Base-by-base conservation (phyloP, 805 yeast genomes). In the Ogataea thermomethanolica region DNA sequence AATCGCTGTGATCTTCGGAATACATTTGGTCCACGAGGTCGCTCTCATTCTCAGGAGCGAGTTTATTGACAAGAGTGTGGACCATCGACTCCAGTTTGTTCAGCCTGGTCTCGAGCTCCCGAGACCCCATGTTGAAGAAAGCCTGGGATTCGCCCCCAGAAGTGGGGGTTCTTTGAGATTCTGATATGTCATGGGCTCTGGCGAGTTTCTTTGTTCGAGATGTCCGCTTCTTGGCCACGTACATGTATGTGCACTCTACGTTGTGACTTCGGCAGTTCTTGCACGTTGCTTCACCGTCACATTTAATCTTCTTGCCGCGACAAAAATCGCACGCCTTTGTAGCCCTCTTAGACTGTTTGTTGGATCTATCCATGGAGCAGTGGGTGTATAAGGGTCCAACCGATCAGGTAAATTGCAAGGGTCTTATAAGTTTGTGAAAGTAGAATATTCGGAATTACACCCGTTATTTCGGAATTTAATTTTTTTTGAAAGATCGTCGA, bases 251-350 rank as follows among this genome's bases (percentile, higher is more conserved):
- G 49, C 80, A 74, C 3, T 37, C 37, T 4, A 54, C 44, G 20
- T 56, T 56, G 35, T 63, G 65, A 17, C 49, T 56, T 8, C 50
- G 42, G 48, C 81, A 73, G 28, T 64, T 62, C 7, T 60, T 48
- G 46, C 81, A 76, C 4, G 70, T 70, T 9, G 46, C 44, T 3
- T 52, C 55, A 0, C 79, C 76, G 51, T 76, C 74, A 50, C 81
- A 76, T 47, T 72, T 74, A 43, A 73, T 67, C 49, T 76, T 76
- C 29, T 74, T 62, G 39, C 53, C 53, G 12, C 79, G 57, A 47
- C 81, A 76, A 39, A 60, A 62, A 45, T 70, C 75, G 49, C 81
- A 76, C 8, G 79, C 80, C 33, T 66, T 62, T 4, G 68, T 53
- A n/a, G 64, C 63, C 35, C 76, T 48, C 15, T 51, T 51, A 2